Conservation (phyloP, 345 rosid genomes). For the Jatropha curcas region DNA sequence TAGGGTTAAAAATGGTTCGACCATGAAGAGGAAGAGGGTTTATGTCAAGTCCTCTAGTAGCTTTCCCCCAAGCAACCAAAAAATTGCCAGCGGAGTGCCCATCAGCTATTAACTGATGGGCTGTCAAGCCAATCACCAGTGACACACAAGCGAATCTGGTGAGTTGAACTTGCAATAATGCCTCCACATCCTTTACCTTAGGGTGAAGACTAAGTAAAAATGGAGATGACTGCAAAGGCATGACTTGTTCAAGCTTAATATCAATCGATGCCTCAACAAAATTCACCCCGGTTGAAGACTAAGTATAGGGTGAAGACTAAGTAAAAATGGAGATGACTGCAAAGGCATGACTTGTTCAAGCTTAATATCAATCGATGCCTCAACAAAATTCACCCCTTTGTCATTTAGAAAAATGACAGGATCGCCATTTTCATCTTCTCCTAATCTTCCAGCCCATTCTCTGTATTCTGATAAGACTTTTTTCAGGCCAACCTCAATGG, state of each 20-base stretch:
- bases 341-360: slow-evolving; percentile 24
- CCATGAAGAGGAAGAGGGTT: slow-evolving; percentile 22
- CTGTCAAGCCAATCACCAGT: slow-evolving; percentile 25
- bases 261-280: no score
- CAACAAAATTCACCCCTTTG: slow-evolving; percentile 29
- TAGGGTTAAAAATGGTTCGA: slow-evolving; percentile 24
- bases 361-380: slow-evolving; percentile 19
- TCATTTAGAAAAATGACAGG: slow-evolving; percentile 28
- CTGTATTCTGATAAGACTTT: slow-evolving; percentile 14
- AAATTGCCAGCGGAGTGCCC: slow-evolving; percentile 34
- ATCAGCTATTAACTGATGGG: slow-evolving; percentile 32
- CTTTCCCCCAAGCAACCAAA: slow-evolving; percentile 38
- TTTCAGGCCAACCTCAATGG: slow-evolving; percentile 24
- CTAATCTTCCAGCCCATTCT: slow-evolving; percentile 20
- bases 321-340: slow-evolving; percentile 25
- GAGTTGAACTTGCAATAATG: slow-evolving; percentile 32
- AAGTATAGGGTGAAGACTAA: slow-evolving; percentile 33
- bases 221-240: no score
- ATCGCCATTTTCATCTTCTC: slow-evolving; percentile 21
- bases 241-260: no score
- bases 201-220: no score
- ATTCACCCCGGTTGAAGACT: no score
- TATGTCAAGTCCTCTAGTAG: slow-evolving; percentile 31
- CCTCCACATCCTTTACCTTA: slow-evolving; percentile 32
- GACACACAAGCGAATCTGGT: slow-evolving; percentile 35